Conservation (phyloP, 1,284 basidiomycete genomes). For the Ganoderma sinense region DNA sequence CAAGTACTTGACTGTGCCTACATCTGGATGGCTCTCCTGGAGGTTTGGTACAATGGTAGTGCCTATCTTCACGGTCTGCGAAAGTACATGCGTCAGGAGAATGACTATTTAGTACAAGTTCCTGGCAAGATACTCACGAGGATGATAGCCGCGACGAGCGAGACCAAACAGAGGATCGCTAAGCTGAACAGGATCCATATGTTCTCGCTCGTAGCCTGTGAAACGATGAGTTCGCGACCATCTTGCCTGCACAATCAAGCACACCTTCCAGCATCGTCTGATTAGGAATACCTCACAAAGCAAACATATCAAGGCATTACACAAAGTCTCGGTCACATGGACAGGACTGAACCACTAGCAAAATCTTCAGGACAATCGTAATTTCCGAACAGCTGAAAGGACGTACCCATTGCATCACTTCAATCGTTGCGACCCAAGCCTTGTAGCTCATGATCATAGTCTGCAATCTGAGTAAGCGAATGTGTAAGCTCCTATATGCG, state of each 20-base stretch:
- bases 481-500: background rate
- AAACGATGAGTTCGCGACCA: background rate
- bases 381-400: background rate
- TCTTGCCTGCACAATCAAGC: constrained; percentile 15
- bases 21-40: constrained; percentile 31
- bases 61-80: constrained; percentile 35
- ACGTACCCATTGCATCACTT: constrained; percentile 49
- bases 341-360: constrained; percentile 48
- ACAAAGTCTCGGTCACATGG: constrained; percentile 52
- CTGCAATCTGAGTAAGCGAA: constrained; percentile 46
- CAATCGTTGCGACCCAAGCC: constrained; percentile 51
- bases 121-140: constrained; percentile 39
- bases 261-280: constrained; percentile 57
- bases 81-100: background rate
- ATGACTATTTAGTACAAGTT: background rate
- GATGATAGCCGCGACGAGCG: constrained; percentile 45
- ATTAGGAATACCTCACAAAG: constrained; percentile 57
- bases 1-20: constrained; percentile 20
- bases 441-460: constrained; percentile 57
- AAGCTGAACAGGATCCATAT: constrained; percentile 47
- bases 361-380: background rate
- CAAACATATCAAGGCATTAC: constrained; percentile 55
- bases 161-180: constrained; percentile 28
- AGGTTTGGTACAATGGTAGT: constrained; percentile 23
- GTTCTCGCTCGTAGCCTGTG: constrained; percentile 49